Base-by-base conservation (phyloP, 805 yeast genomes). In the Schwanniomyces occidentalis region DNA sequence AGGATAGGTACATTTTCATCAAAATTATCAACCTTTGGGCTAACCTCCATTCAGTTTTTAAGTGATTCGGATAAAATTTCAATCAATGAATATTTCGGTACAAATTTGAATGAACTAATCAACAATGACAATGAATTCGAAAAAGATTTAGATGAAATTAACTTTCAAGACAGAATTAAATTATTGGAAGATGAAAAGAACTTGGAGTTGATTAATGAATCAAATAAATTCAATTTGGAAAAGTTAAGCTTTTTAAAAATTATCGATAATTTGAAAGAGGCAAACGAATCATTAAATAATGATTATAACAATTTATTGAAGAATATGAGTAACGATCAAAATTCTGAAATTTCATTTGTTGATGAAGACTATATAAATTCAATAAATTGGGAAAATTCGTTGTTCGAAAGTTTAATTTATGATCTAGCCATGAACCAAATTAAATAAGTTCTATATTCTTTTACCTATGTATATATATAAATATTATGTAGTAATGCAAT, bases 1-100 rank as follows among this genome's bases (percentile, higher is more conserved):
- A 34, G 26, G 17, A 45, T 57, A 15, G 56, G 57, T 3, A 48
- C 48, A 1, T 37, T 35, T 21, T 48, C 60, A 2, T 54, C 60
- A 4, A 49, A 37, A 22, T 30, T 37, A n/a, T 37, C 56, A 2
- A 37, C 48, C 4, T 38, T 46, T 27, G 56, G 54, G 3, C 39
- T 52, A 16, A 39, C 50, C 7, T 40, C 45, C 6, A 37, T 52
- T 17, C 45, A 45, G 16, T 46, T 45, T 33, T 24, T 54, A 14
- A 24, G 30, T 15, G 49, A 49, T 7, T 36, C 31, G 8, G 52
- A 51, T 17, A 44, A 40, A 23, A 14, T 16, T 15, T 23, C 41
- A 2, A 38, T 48, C 24, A 28, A 37, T 10, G 30, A 32, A 6
- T 44, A 44, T 28, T 38, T 44, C 24, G 41, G 38, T 5, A 26